A percentile compares a stretch with the other conserved stretches of the same genome.
Evolutionary conservation across 2,329 filamentous ascomycete species (phyloP).

Genomic region (Escovopsis sp.): DNA sequence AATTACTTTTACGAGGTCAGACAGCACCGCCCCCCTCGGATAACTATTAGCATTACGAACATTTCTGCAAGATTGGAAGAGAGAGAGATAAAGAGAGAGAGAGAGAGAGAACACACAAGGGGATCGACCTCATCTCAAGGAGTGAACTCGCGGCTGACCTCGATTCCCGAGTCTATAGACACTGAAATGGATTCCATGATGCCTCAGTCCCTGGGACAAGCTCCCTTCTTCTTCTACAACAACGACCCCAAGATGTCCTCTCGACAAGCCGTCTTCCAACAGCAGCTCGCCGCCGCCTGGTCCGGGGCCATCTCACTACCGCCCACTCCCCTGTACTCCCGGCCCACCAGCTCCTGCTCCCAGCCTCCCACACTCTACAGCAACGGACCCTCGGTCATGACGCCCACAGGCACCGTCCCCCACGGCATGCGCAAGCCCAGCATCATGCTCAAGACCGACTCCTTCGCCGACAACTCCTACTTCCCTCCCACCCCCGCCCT

Average conservation of each 20-base stretch:
- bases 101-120: no score
- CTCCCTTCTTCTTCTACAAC: slow-evolving; percentile 78
- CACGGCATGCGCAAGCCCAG: slow-evolving; percentile 61
- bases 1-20: not conserved
- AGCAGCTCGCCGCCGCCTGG: slow-evolving; percentile 30
- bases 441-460: slow-evolving; percentile 65
- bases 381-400: slow-evolving; percentile 49
- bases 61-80: no score
- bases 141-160: slow-evolving; percentile 1
- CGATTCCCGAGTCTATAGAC: slow-evolving; percentile 10
- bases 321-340: slow-evolving; percentile 48
- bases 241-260: slow-evolving; percentile 59
- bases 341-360: slow-evolving; percentile 51
- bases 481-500: slow-evolving; percentile 79
- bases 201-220: slow-evolving; percentile 51
- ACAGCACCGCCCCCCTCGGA: not conserved
- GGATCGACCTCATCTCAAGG: no score
- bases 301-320: slow-evolving; percentile 40
- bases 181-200: slow-evolving; percentile 49
- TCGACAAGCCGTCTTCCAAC: slow-evolving; percentile 61
- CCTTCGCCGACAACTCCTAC: slow-evolving; percentile 49
- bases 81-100: no score
- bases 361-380: slow-evolving; percentile 44
- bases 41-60: not conserved
- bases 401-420: slow-evolving; percentile 59